Base-by-base conservation (phyloP, 2,329 filamentous ascomycete species). In the Aspergillus sp. region DNA sequence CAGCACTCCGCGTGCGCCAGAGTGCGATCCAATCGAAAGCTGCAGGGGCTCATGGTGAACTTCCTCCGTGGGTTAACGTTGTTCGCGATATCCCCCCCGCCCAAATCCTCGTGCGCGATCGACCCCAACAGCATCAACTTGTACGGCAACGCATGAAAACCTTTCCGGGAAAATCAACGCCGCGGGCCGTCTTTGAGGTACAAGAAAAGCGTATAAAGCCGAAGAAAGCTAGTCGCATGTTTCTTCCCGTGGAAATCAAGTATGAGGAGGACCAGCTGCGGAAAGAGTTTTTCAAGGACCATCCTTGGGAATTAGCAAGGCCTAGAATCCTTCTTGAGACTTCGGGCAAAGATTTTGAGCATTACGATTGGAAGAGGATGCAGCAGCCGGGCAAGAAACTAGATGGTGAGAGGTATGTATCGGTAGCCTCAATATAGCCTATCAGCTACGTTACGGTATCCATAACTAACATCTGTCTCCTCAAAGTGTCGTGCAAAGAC, bases 301-400 rank as follows among this genome's bases (percentile, higher is more conserved):
- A 99, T 73, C 95, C 95, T 5, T 99, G 95, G 95, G 95, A 99
- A 77, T 79, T 99, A 70, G 95, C 95, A 17, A 84, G 93, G 61
- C 95, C 95, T 54, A 84, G 91, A 65, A 82, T 96, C 58, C 80
- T 99, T 47, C 78, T 98, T 9, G 95, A 99, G 77, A 81, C 87
- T 65, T 89, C 93, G 68, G 95, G 95, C 53, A 89, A 89, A 71
- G 93, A 99, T 70, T 81, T 85, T 51, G 85, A 88, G 72, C 80
- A 78, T 54, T 87, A 86, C 68, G 86, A 97, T 74, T 98, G 93
- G 93, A 89, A 88, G 66, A 86, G 76, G 67, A 75, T 96, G 65
- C 79, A 82, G 66, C 95, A 98, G 77, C 83, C 82, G 5, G 89
- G 88, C 37, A 87, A 91, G 73, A 84, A 84, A 40, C 73, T 98